Evolutionary conservation across 1,139 yeast genomes (phyloP).

Genomic region (Yamadazyma triangularis): DNA sequence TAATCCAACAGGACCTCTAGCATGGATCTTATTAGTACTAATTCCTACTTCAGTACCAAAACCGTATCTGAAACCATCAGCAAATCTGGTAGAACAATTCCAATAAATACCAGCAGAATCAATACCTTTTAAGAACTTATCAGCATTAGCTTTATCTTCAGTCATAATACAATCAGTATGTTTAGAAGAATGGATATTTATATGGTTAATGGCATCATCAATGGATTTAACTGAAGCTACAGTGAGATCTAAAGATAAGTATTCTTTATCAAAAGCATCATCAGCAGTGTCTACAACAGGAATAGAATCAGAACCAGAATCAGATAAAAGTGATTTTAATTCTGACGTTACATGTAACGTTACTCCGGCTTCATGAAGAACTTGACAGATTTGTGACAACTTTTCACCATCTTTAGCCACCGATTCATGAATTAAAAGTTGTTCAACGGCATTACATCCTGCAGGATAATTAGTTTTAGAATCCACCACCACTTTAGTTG

Average conservation of each 20-base stretch:
- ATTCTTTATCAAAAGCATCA: conserved; percentile 76
- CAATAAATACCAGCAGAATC: conserved; percentile 98
- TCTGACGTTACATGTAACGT: conserved; percentile 64
- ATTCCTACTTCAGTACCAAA: conserved; percentile 99
- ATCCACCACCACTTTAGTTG: conserved; percentile 71
- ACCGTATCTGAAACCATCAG: conserved; percentile 97
- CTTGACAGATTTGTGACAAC: conserved; percentile 40
- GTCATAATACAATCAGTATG: conserved; percentile 95
- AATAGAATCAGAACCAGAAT: conserved; percentile 4
- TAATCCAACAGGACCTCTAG: conserved; percentile 97
- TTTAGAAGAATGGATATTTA: conserved; percentile 87
- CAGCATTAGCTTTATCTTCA: conserved; percentile 63
- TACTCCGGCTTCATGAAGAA: conserved; percentile 62
- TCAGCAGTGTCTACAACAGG: conserved; percentile 40
- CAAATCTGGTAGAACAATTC: conserved; percentile 96
- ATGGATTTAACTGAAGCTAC: conserved; percentile 57
- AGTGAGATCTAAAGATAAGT: conserved; percentile 76
- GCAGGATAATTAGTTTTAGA: conserved; percentile 97
- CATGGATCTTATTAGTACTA: conserved; percentile 93
- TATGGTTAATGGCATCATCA: conserved; percentile 72
- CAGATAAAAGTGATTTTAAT: conserved; percentile 24
- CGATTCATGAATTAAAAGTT: conserved; percentile 61
- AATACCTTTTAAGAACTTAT: conserved; percentile 72
- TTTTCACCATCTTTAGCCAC: conserved; percentile 32
- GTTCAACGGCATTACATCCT: conserved; percentile 96